phyloP scores from a whole-genome alignment of 2,329 filamentous ascomycete genomes.

The Penicillium sp. region DNA sequence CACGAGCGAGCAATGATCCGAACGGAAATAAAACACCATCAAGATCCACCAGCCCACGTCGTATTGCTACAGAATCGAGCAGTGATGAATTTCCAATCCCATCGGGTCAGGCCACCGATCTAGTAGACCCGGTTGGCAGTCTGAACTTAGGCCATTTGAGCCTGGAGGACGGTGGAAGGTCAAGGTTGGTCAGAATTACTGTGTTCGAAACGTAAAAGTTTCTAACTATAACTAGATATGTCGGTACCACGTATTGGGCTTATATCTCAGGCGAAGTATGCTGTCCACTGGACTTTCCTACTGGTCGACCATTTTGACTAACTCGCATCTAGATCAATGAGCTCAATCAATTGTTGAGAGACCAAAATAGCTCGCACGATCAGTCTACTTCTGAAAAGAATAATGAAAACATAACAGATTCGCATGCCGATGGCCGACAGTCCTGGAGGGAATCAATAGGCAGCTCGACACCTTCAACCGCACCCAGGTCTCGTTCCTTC shows the following conservation, averaged over 20 bases:
- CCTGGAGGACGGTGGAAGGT: constrained; percentile 45
- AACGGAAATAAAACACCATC: constrained; percentile 21
- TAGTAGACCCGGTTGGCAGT: constrained; percentile 45
- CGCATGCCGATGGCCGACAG: constrained; percentile 13
- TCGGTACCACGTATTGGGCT: constrained; percentile 49
- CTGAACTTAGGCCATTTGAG: constrained; percentile 45
- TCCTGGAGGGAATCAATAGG: constrained; percentile 26
- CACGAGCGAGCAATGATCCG: constrained; percentile 17
- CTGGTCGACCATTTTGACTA: not conserved
- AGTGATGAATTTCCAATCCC: constrained; percentile 47
- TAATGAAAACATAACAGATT: constrained; percentile 26
- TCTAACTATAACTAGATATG: constrained; percentile 37
- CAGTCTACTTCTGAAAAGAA: constrained; percentile 20
- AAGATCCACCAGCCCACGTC: constrained; percentile 35
- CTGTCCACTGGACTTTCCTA: not conserved
- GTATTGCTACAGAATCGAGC: constrained; percentile 32
- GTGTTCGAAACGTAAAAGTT: not conserved
- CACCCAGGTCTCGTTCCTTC: constrained; percentile 29
- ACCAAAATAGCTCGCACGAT: constrained; percentile 42
- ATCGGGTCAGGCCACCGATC: constrained; percentile 42
- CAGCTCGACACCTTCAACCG: constrained; percentile 11
- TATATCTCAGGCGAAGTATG: constrained; percentile 47
- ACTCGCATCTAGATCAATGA: constrained; percentile 40
- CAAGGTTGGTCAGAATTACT: constrained; percentile 16
- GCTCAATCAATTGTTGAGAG: constrained; percentile 45